Conservation (phyloP, 164 flowering plant genomes). For the Sedum album region DNA sequence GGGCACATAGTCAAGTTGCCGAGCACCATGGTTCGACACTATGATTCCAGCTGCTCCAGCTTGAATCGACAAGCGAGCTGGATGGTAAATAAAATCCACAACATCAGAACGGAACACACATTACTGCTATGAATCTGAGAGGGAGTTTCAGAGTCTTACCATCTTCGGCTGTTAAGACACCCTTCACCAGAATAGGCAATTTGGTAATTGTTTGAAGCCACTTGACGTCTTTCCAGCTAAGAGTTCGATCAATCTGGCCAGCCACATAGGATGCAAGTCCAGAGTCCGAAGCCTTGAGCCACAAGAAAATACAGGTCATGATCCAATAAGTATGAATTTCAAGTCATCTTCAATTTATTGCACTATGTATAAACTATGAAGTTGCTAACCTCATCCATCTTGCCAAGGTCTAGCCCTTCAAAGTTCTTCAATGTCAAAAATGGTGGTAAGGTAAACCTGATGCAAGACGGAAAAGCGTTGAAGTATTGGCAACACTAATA, state of each 20-base stretch:
- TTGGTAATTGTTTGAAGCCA: slow-evolving; percentile 44
- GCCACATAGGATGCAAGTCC: slow-evolving; percentile 58
- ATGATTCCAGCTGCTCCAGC: slow-evolving; percentile 43
- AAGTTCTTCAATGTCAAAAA: slow-evolving; percentile 69
- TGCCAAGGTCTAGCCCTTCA: slow-evolving; percentile 75
- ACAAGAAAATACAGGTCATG: neutral
- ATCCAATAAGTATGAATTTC: neutral
- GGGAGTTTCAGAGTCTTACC: slow-evolving; percentile 15
- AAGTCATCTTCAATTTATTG: neutral
- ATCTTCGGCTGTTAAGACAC: slow-evolving; percentile 44
- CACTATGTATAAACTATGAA: slow-evolving; percentile 16
- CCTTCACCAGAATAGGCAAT: slow-evolving; percentile 44
- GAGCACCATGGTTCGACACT: slow-evolving; percentile 47
- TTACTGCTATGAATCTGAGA: neutral
- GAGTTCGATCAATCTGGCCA: slow-evolving; percentile 44
- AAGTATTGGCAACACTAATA: neutral
- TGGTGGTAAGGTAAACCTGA: slow-evolving; percentile 65
- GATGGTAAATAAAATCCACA: neutral
- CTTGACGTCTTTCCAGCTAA: slow-evolving; percentile 59
- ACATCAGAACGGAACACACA: neutral
- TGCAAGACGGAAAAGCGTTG: neutral
- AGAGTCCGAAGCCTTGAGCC: slow-evolving; percentile 40
- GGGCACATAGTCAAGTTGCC: slow-evolving; percentile 41
- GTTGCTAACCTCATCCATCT: slow-evolving; percentile 44
- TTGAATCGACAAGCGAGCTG: slow-evolving; percentile 35